Percentiles rank a stretch among this genome's conserved stretches.
phyloP scores from a whole-genome alignment of 1,139 yeast genomes.

The Pichia terricola region DNA sequence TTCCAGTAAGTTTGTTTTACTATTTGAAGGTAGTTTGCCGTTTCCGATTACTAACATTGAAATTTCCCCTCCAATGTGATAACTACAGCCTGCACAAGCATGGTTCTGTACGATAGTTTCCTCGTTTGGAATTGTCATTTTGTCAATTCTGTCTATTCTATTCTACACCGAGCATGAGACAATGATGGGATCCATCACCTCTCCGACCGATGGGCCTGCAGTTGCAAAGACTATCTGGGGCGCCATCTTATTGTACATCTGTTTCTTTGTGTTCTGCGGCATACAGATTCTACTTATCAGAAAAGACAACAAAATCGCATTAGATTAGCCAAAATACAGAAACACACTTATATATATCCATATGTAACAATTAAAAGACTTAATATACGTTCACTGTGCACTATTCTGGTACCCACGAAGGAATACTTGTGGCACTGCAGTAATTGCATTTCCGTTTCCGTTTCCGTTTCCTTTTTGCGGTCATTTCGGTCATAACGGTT shows the following conservation, averaged over 20 bases:
- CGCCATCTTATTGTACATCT: constrained; percentile 77
- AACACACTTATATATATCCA: too few species aligned
- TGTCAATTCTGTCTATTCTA: constrained; percentile 73
- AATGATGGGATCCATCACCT: constrained; percentile 83
- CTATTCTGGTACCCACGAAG: too few species aligned
- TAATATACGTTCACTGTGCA: too few species aligned
- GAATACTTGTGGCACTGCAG: too few species aligned
- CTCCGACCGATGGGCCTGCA: constrained; percentile 85
- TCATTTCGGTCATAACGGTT: too few species aligned
- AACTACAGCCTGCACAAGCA: constrained; percentile 60
- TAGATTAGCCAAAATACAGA: background rate
- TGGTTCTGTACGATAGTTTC: constrained; percentile 93
- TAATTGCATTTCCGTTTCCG: too few species aligned
- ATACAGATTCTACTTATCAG: constrained; percentile 60
- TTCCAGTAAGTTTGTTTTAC: constrained; percentile 29
- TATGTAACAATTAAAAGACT: background rate
- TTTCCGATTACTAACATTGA: background rate
- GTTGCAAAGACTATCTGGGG: constrained; percentile 86
- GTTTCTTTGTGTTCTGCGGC: constrained; percentile 82
- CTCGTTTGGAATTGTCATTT: constrained; percentile 81
- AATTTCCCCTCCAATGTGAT: background rate
- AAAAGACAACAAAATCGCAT: constrained; percentile 46
- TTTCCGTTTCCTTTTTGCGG: too few species aligned
- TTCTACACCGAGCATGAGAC: constrained; percentile 79
- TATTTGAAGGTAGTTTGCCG: background rate